Base-by-base conservation (phyloP, 1,284 basidiomycete species). In the Baeospora myosura region DNA sequence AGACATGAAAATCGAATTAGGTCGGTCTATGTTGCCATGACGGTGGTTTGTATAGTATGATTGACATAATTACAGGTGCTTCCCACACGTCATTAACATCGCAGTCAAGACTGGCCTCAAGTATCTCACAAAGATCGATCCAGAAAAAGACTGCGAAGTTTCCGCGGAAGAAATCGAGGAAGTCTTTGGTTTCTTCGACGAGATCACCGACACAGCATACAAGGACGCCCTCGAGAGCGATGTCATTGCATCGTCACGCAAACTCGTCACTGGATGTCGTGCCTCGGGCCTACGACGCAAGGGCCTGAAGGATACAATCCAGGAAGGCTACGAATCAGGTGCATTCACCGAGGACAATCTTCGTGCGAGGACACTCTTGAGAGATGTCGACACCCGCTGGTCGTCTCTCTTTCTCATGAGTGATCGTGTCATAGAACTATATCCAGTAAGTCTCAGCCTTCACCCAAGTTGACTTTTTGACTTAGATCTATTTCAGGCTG, bases 1-100 rank as follows among this genome's bases (percentile, higher is more conserved):
- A 33, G 20, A 2, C 44, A 49, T n/a, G 50, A 53, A n/a, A 61
- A 57, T 43, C 49, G 45, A 21, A 48, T 51, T 17, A 43, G 46
- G 58, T 59, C 35, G 18, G 39, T 26, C 11, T 18, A 4, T 23
- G 8, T 17, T 38, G 23, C 10, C 12, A 34, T n/a, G 8, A 17
- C 16, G 17, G 17, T 26, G 16, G 8, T 5, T 20, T 31, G 20
- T 22, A 12, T 21, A 42, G 1, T 53, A 54, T 44, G 39, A 46
- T 1, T 47, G 52, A 25, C 16, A 49, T 47, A 51, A 36, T 10
- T n/a, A 22, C 33, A 64, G 62, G n/a, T 64, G 62, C 40, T 63
- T 64, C 42, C 60, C 57, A 0, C 62, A 64, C 29, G 43, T 56
- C 18, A 42, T 61, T 18, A 65, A 64, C 34, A 49, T 62, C 10